These are phyloP conservation scores for Penicillium argentinense DNA, from an alignment of 495 filamentous ascomycete genomes.

Conservation along the genomic window DNA sequence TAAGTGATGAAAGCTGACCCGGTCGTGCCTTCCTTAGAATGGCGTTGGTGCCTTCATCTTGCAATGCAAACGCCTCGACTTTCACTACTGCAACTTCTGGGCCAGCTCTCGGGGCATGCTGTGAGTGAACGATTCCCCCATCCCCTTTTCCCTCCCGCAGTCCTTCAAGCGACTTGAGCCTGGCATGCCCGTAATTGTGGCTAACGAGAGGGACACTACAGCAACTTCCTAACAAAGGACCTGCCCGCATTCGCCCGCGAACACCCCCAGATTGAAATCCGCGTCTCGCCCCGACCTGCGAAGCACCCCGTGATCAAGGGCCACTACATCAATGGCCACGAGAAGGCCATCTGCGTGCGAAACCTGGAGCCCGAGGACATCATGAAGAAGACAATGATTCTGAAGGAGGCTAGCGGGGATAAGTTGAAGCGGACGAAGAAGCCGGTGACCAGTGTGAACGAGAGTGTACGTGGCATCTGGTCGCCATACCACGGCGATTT, in stretches of 20 bases:
- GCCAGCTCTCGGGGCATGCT: constrained; percentile 94
- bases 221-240: constrained; percentile 73
- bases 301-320: constrained; percentile 87
- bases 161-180: too few species aligned
- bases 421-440: constrained; percentile 78
- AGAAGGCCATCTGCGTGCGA: constrained; percentile 84
- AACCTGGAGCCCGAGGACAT: constrained; percentile 82
- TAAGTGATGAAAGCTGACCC: constrained; percentile 1
- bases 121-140: too few species aligned
- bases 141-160: too few species aligned
- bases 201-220: constrained; percentile 27
- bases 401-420: constrained; percentile 84
- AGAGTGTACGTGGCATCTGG: constrained; percentile 94
- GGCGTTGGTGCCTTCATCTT: constrained; percentile 95
- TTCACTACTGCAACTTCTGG: constrained; percentile 95
- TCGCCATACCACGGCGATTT: constrained; percentile 79
- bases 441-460: constrained; percentile 81
- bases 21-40: constrained; percentile 61
- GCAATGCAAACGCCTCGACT: constrained; percentile 92
- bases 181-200: too few species aligned
- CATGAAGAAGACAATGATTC: constrained; percentile 72
- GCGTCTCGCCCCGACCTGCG: constrained; percentile 79
- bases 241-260: constrained; percentile 73
- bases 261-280: constrained; percentile 90
- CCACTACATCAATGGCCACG: constrained; percentile 84